Conservation (phyloP, 2,329 filamentous ascomycete genomes). For the Fusarium sp. region DNA sequence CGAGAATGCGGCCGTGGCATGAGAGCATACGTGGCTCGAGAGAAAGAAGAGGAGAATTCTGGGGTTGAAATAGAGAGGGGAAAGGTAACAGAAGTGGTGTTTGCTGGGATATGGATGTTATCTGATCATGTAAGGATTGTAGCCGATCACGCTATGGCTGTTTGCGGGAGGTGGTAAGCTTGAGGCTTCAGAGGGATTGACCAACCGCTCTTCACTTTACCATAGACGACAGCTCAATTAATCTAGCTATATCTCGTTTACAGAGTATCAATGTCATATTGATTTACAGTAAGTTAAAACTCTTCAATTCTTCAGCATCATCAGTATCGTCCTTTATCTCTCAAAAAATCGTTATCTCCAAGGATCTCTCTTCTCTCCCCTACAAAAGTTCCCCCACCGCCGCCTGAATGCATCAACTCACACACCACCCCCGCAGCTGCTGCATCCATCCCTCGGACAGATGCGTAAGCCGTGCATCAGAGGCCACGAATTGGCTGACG, state of each 20-base stretch:
- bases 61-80: slow-evolving; percentile 12
- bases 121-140: slow-evolving; percentile 21
- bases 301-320: neutral
- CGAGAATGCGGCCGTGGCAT: neutral
- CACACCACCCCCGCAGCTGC: neutral
- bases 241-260: neutral
- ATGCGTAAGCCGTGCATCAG: slow-evolving; percentile 30
- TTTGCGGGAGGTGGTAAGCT: neutral
- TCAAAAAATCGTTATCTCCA: neutral
- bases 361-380: slow-evolving; percentile 17
- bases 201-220: neutral
- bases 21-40: neutral
- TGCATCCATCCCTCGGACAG: slow-evolving; percentile 5
- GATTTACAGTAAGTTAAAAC: too few species aligned
- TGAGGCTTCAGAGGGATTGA: neutral
- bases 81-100: neutral
- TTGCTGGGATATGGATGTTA: slow-evolving; percentile 4
- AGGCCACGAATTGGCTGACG: slow-evolving; percentile 29
- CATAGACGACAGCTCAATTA: neutral
- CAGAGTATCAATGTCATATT: neutral
- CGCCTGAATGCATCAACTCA: neutral
- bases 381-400: slow-evolving; percentile 32
- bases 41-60: neutral
- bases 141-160: slow-evolving; percentile 29
- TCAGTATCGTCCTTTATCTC: neutral